Conservation (phyloP, 2,329 filamentous ascomycete species). For the Fusarium graminum region DNA sequence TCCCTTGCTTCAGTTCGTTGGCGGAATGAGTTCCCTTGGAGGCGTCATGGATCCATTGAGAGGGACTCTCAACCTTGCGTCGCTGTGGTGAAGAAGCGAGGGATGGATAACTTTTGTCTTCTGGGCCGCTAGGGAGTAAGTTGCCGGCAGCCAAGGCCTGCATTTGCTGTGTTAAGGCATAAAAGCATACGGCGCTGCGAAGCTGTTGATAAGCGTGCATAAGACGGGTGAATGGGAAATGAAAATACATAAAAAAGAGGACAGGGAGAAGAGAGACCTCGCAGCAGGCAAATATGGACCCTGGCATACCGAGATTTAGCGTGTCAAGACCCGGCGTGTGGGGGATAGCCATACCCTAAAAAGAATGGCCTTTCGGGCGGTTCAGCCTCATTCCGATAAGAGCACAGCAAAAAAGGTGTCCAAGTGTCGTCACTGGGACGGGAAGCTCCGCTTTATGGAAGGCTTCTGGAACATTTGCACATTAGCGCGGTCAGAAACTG, state of each 20-base stretch:
- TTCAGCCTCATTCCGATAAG: conserved; percentile 46
- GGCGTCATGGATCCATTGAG: conserved; percentile 42
- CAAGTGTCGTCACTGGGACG: conserved; percentile 41
- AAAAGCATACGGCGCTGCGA: conserved; percentile 20
- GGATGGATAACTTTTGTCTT: conserved; percentile 32
- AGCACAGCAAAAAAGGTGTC: conserved; percentile 27
- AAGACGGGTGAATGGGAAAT: conserved; percentile 20
- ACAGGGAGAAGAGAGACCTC: conserved; percentile 6
- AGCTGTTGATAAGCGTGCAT: conserved; percentile 24
- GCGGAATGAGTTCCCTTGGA: conserved; percentile 28
- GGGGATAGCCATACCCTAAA: conserved; percentile 35
- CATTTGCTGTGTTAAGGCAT: conserved; percentile 35
- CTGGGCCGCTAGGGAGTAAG: conserved; percentile 29
- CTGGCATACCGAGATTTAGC: conserved; percentile 28
- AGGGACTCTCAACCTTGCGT: conserved; percentile 34
- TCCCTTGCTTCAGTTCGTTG: conserved; percentile 22
- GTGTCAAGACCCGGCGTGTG: conserved; percentile 30
- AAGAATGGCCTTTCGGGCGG: conserved; percentile 30
- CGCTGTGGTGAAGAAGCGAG: conserved; percentile 45
- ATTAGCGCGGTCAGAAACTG: conserved; percentile 25
- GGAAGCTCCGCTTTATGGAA: conserved; percentile 42
- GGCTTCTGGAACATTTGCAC: conserved; percentile 47
- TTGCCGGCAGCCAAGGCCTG: conserved; percentile 28
- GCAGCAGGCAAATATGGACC: conserved; percentile 34
- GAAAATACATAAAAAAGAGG: conserved; percentile 8